A percentile compares a stretch with the other conserved stretches of the same genome.
Evolutionary conservation across 2,329 filamentous ascomycete species (phyloP).

Genomic region (Pseudogymnoascus sp.): DNA sequence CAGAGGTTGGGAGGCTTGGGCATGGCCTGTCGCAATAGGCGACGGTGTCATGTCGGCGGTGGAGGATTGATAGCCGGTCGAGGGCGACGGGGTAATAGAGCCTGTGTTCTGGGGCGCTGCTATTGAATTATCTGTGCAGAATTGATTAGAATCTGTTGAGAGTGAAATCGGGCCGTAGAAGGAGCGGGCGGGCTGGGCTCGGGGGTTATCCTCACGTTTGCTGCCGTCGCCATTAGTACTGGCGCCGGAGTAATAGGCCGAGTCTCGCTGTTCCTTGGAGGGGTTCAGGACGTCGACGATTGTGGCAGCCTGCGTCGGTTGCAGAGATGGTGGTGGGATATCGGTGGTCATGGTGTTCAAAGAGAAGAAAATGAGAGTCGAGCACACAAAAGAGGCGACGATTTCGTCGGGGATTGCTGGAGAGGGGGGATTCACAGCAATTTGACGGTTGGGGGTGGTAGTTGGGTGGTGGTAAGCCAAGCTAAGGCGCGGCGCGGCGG

Average conservation of each 20-base stretch:
- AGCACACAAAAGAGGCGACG: not conserved
- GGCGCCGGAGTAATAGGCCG: slow-evolving; percentile 43
- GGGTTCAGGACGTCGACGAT: slow-evolving; percentile 44
- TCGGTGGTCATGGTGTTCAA: not conserved
- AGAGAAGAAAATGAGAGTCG: not conserved
- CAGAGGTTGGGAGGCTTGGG: slow-evolving; percentile 38
- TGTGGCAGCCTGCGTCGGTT: slow-evolving; percentile 31
- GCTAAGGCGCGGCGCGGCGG: not conserved
- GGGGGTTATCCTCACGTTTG: slow-evolving; percentile 36
- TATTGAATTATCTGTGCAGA: slow-evolving; percentile 11
- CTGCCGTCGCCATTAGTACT: slow-evolving; percentile 32
- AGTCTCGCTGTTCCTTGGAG: slow-evolving; percentile 43
- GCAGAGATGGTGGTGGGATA: not conserved
- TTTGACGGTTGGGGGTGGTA: not conserved
- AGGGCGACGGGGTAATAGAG: slow-evolving; percentile 34
- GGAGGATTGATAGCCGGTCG: slow-evolving; percentile 40
- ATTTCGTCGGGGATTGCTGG: not conserved
- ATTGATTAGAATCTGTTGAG: slow-evolving; percentile 4
- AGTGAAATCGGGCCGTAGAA: slow-evolving; percentile 8
- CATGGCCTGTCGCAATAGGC: slow-evolving; percentile 38
- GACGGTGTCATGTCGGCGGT: slow-evolving; percentile 55
- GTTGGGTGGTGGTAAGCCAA: not conserved
- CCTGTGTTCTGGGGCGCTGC: slow-evolving; percentile 35
- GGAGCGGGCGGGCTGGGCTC: not conserved
- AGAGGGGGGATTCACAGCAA: not conserved